Conservation (phyloP, 2,329 filamentous ascomycete species). For the Curvularia lunata region DNA sequence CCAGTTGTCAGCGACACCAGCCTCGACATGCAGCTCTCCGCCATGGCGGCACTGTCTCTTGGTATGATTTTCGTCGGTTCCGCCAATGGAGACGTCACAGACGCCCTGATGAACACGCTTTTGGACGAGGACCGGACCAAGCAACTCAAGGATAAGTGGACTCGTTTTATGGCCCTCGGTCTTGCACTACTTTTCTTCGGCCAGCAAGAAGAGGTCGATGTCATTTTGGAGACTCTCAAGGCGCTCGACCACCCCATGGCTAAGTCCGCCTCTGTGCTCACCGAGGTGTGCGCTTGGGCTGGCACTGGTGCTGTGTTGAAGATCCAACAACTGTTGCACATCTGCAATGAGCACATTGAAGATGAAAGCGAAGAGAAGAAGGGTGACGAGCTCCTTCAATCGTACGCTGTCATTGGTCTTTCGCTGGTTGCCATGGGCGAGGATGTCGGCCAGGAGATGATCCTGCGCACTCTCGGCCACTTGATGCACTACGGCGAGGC, state of each 20-base stretch:
- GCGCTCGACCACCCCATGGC: slow-evolving; percentile 97
- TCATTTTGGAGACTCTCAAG: slow-evolving; percentile 95
- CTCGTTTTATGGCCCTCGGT: slow-evolving; percentile 92
- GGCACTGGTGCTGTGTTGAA: slow-evolving; percentile 97
- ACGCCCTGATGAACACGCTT: slow-evolving; percentile 89
- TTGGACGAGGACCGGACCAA: slow-evolving; percentile 90
- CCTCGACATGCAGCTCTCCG: slow-evolving; percentile 92
- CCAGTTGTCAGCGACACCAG: slow-evolving; percentile 86
- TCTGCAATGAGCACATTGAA: slow-evolving; percentile 97
- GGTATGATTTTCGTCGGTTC: slow-evolving; percentile 94
- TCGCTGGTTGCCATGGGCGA: slow-evolving; percentile 97
- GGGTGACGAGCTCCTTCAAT: slow-evolving; percentile 92
- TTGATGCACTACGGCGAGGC: slow-evolving; percentile 99
- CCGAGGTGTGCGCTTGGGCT: slow-evolving; percentile 97
- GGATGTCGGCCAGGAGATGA: slow-evolving; percentile 98
- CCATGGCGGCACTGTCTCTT: slow-evolving; percentile 90
- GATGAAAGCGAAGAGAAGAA: slow-evolving; percentile 89
- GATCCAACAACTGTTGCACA: slow-evolving; percentile 94
- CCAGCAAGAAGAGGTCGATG: slow-evolving; percentile 97
- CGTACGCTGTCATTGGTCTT: slow-evolving; percentile 93
- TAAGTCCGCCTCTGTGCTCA: slow-evolving; percentile 91
- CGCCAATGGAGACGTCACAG: slow-evolving; percentile 86
- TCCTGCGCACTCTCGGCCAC: slow-evolving; percentile 94
- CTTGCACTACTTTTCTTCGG: slow-evolving; percentile 95
- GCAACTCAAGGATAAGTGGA: slow-evolving; percentile 98